Evolutionary conservation across 23 red algal species (phyloP).

Genomic region (Agarophyton chilense): DNA sequence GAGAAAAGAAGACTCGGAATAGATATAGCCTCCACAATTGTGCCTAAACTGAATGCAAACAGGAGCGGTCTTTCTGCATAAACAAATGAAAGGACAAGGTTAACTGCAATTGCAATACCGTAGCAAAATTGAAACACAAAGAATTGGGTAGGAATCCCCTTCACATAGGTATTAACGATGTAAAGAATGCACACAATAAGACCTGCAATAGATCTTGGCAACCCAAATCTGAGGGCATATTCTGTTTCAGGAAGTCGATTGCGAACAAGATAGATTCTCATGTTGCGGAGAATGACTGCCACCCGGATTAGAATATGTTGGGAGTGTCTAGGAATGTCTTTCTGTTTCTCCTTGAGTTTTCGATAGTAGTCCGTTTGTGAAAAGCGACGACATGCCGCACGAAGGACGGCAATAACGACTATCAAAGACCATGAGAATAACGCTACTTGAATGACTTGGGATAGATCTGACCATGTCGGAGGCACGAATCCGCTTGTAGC

Average conservation of each 20-base stretch:
- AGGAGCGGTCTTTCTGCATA: conserved; percentile 65
- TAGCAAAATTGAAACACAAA: conserved; percentile 68
- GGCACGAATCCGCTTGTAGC: conserved; percentile 60
- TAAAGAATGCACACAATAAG: conserved; percentile 65
- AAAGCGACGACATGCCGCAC: conserved; percentile 25
- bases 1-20: conserved; percentile 77
- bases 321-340: conserved; percentile 9
- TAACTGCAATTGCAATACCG: conserved; percentile 58
- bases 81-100: conserved; percentile 54
- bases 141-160: conserved; percentile 58
- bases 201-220: conserved; percentile 54
- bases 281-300: conserved; percentile 34
- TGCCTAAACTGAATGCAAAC: conserved; percentile 77
- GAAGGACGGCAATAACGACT: conserved; percentile 22
- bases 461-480: conserved; percentile 50
- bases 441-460: conserved; percentile 4
- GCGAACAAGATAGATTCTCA: conserved; percentile 35
- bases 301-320: not conserved
- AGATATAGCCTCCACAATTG: conserved; percentile 71
- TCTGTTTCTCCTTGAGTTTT: conserved; percentile 25
- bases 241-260: conserved; percentile 50
- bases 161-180: conserved; percentile 70
- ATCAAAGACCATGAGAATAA: conserved; percentile 34
- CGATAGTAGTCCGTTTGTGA: conserved; percentile 54
- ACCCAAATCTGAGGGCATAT: conserved; percentile 53